Percentiles rank a stretch among this genome's conserved stretches.
Evolutionary conservation across 768 basidiomycete species (phyloP).

Genomic region (Mycena floridula): DNA sequence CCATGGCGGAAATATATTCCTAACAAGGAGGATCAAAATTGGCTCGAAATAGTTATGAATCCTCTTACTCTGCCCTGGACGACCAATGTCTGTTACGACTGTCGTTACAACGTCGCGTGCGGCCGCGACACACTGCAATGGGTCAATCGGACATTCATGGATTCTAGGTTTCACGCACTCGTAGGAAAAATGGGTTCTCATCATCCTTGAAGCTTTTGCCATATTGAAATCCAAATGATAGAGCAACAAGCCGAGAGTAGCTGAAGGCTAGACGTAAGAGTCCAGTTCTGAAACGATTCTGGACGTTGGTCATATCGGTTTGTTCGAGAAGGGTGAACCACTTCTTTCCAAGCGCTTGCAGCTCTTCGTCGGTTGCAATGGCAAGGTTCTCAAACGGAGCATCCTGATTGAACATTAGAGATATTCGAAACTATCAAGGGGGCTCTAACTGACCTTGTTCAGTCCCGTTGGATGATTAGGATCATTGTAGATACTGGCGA

Average conservation of each 20-base stretch:
- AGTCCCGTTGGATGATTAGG: constrained; percentile 69
- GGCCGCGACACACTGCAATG: constrained; percentile 53
- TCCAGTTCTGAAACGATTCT: constrained; percentile 55
- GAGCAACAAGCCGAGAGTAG: constrained; percentile 61
- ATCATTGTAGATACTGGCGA: constrained; percentile 63
- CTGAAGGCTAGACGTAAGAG: constrained; percentile 58
- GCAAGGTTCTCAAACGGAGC: constrained; percentile 62
- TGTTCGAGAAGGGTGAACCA: constrained; percentile 52
- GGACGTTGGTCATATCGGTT: constrained; percentile 48
- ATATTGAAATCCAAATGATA: constrained; percentile 76
- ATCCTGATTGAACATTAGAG: constrained; percentile 28
- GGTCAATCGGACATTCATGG: background rate
- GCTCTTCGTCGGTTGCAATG: constrained; percentile 60
- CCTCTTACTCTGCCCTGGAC: constrained; percentile 46
- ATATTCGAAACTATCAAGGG: background rate
- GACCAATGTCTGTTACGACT: constrained; percentile 52
- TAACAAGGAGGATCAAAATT: constrained; percentile 16
- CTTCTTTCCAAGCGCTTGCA: constrained; percentile 45
- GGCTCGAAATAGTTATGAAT: background rate
- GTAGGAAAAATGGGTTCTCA: constrained; percentile 59
- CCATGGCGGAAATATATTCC: constrained; percentile 62
- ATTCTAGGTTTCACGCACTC: constrained; percentile 37
- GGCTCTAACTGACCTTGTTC: constrained; percentile 60
- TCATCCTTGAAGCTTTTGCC: constrained; percentile 48
- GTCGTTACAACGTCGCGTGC: constrained; percentile 61